Conservation (phyloP, 192 early-diverging fungal species). For the Gigaspora rosea region DNA sequence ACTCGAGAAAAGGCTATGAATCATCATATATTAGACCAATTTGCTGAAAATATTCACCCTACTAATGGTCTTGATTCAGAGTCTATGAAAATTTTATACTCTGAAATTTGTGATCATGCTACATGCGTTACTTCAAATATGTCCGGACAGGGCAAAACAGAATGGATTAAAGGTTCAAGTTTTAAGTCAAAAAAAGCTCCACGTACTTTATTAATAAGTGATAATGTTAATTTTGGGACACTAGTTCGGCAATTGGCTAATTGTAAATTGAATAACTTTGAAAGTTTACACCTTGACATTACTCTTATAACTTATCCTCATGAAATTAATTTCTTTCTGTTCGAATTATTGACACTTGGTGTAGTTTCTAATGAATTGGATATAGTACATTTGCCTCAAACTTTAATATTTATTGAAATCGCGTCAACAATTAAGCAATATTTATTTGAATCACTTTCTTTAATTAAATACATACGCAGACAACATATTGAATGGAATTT, state of each 20-base stretch:
- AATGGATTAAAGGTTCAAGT: constrained; percentile 19
- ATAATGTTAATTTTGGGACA: not conserved
- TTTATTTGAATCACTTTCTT: constrained; percentile 17
- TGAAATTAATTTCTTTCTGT: constrained; percentile 26
- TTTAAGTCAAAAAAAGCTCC: not conserved
- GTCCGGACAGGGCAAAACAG: constrained; percentile 23
- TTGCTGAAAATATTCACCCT: constrained; percentile 5
- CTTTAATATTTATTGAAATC: constrained; percentile 23
- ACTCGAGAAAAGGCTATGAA: constrained; percentile 7
- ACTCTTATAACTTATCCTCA: not conserved
- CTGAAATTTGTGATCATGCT: constrained; percentile 14
- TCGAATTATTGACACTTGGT: constrained; percentile 19
- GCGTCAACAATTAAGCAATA: constrained; percentile 27
- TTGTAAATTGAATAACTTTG: not conserved
- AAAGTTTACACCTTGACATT: constrained; percentile 27
- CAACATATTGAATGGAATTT: constrained; percentile 12
- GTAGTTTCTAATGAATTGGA: constrained; percentile 8
- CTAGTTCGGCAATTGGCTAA: not conserved
- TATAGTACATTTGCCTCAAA: constrained; percentile 6
- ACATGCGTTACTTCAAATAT: not conserved
- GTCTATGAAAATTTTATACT: constrained; percentile 14
- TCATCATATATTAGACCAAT: constrained; percentile 31
- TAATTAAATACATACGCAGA: not conserved
- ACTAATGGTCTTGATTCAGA: not conserved
- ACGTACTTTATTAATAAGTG: constrained; percentile 10